A percentile compares a stretch with the other conserved stretches of the same genome.
Evolutionary conservation across 2,329 filamentous ascomycete species (phyloP).

Genomic region (Diplocarpon rosae): DNA sequence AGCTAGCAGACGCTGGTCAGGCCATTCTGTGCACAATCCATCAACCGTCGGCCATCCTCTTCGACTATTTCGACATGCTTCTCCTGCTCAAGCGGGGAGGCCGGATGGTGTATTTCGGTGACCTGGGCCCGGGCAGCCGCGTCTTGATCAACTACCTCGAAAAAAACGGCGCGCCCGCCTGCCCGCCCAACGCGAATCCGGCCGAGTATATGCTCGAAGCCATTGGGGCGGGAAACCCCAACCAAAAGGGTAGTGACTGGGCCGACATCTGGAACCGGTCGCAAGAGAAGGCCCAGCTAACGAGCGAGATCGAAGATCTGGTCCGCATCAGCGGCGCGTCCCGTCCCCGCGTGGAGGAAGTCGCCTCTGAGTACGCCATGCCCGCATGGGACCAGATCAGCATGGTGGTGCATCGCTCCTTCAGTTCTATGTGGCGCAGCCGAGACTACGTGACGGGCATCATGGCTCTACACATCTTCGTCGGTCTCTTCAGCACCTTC

Average conservation of each 20-base stretch:
- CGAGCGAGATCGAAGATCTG: constrained; percentile 44
- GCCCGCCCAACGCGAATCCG: constrained; percentile 31
- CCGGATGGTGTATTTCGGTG: constrained; percentile 58
- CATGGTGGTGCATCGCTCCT: constrained; percentile 20
- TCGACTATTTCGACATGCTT: constrained; percentile 47
- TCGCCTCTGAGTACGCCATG: constrained; percentile 41
- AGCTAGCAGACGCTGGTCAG: constrained; percentile 44
- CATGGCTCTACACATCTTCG: no score
- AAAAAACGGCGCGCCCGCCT: constrained; percentile 34
- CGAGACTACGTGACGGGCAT: constrained; percentile 32
- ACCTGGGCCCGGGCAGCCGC: constrained; percentile 49
- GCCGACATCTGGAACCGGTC: constrained; percentile 54
- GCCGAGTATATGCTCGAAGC: constrained; percentile 37
- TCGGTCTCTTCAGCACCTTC: no score
- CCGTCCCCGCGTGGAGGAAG: constrained; percentile 28
- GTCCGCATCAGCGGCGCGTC: constrained; percentile 42
- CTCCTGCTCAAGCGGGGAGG: constrained; percentile 55
- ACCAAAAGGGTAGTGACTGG: constrained; percentile 52
- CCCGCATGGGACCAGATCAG: constrained; percentile 35
- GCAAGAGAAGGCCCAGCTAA: constrained; percentile 42
- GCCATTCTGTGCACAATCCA: constrained; percentile 45
- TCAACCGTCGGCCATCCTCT: constrained; percentile 42
- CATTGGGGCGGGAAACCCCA: constrained; percentile 33
- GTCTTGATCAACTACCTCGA: constrained; percentile 52
- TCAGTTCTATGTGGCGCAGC: constrained; percentile 51